Percentiles rank a stretch among this genome's conserved stretches.
Evolutionary conservation across 257 asterid species (phyloP).

Genomic region (Ehretia macrophylla): DNA sequence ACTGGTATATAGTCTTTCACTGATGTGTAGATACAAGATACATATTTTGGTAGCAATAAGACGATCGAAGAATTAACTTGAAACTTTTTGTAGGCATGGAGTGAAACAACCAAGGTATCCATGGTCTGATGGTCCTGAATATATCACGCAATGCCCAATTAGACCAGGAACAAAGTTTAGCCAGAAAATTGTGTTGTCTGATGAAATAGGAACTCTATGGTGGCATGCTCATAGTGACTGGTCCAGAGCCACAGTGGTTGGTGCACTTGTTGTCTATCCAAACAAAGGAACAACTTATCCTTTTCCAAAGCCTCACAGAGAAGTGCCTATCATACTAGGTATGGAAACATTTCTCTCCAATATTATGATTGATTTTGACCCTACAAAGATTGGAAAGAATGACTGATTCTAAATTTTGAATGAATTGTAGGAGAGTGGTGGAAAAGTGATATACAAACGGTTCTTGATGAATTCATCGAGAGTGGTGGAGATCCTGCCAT

Average conservation of each 20-base stretch:
- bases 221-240: conserved; percentile 61
- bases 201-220: conserved; percentile 50
- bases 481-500: conserved; percentile 43
- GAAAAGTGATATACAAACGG: conserved; percentile 36
- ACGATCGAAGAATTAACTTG: background rate
- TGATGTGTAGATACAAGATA: background rate
- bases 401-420: background rate
- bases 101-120: conserved; percentile 46
- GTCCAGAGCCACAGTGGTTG: conserved; percentile 49
- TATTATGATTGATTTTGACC: background rate
- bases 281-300: conserved; percentile 24
- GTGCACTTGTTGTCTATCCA: conserved; percentile 39
- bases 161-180: conserved; percentile 33
- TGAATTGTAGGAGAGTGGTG: conserved; percentile 54
- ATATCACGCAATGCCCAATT: conserved; percentile 51
- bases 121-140: conserved; percentile 59
- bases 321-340: conserved; percentile 55
- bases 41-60: background rate
- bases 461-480: conserved; percentile 25
- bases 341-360: background rate
- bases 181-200: conserved; percentile 35
- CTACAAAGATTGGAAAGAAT: background rate
- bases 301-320: conserved; percentile 35
- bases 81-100: conserved; percentile 42
- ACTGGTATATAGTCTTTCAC: conserved; percentile 29